A percentile compares a stretch with the other conserved stretches of the same genome.
phyloP scores from a whole-genome alignment of 352 stramenopile species.

The Phytopythium chamaehyphon region DNA sequence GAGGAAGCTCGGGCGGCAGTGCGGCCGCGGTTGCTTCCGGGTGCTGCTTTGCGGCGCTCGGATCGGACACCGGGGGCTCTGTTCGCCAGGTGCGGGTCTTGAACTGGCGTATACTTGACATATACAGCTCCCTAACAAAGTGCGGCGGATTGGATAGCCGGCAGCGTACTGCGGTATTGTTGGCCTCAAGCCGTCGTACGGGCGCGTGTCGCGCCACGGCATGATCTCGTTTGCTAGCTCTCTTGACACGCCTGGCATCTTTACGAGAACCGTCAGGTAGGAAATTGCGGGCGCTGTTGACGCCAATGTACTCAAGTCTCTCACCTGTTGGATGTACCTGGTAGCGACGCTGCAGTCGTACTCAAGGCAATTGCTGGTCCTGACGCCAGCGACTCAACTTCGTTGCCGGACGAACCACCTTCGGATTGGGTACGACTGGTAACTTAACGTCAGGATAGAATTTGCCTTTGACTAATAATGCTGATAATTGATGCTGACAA shows the following conservation, averaged over 20 bases:
- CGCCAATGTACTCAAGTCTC: background rate
- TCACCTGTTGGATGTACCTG: no score
- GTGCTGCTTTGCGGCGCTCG: constrained; percentile 90
- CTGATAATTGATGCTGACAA: background rate
- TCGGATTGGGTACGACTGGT: constrained; percentile 64
- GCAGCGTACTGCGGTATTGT: constrained; percentile 95
- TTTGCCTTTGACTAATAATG: no score
- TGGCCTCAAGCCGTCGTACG: constrained; percentile 97
- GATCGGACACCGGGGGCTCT: constrained; percentile 97
- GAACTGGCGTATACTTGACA: no score
- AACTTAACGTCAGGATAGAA: no score
- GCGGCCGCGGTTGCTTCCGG: constrained; percentile 92
- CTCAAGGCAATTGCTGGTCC: constrained; percentile 77
- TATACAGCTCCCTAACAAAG: constrained; percentile 1
- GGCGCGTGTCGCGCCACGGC: constrained; percentile 93
- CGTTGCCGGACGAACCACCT: constrained; percentile 37
- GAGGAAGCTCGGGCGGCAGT: constrained; percentile 93
- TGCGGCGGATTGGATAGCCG: constrained; percentile 42
- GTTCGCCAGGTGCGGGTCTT: constrained; percentile 83
- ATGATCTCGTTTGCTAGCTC: constrained; percentile 97
- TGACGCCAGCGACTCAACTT: constrained; percentile 84
- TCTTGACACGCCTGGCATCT: constrained; percentile 94
- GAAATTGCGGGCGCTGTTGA: constrained; percentile 5
- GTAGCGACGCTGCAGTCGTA: constrained; percentile 73
- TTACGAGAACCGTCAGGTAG: constrained; percentile 82